Evolutionary conservation across 2,329 filamentous ascomycete genomes (phyloP), one percentile per base, ranked within the genome.

Genomic region (Graphium sp.): DNA sequence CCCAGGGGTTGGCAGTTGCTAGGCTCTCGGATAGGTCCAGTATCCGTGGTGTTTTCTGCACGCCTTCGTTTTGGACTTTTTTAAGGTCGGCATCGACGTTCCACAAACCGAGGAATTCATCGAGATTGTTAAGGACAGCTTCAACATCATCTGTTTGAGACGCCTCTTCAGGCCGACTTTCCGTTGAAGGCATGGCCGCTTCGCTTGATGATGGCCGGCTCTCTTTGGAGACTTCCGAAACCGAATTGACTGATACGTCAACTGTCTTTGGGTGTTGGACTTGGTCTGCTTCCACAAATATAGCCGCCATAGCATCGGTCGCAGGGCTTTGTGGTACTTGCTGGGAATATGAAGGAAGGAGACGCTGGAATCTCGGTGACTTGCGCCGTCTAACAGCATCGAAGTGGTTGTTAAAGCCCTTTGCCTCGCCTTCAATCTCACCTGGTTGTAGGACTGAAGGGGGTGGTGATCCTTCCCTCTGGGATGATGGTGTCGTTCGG

Each of bases 321-420:
- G 40, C 40, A 6, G 57, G 55, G 18, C 58, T 64, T 20, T 45
- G 36, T 9, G 43, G 44, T 8, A 33, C 42, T 34, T 50, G 51
- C 34, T 63, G 58, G 5, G 56, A 62, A 9, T 44, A 48, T 12
- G 50, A 53, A 5, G 56, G 58, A 3, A 61, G 39, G 2, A 62
- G 39, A 10, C 43, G 45, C 27, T 42, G 40, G n/a, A 40, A 42
- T 14, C 41, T 38, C 5, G 38, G 37, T 22, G 43, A 45, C 29
- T 43, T 39, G 12, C 50, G 50, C 14, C 42, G 47, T n/a, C 49
- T 53, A 22, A 63, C 47, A 1, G 49, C 50, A 17, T 52, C 48
- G 35, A 67, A 67, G 37, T 66, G 61, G n/a, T 51, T 52, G 12
- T 42, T 46, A 28, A 64, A 67, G 28, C 47, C 53, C 18, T 48